Conservation (phyloP, 805 yeast genomes). For the Yarrowia sp. region DNA sequence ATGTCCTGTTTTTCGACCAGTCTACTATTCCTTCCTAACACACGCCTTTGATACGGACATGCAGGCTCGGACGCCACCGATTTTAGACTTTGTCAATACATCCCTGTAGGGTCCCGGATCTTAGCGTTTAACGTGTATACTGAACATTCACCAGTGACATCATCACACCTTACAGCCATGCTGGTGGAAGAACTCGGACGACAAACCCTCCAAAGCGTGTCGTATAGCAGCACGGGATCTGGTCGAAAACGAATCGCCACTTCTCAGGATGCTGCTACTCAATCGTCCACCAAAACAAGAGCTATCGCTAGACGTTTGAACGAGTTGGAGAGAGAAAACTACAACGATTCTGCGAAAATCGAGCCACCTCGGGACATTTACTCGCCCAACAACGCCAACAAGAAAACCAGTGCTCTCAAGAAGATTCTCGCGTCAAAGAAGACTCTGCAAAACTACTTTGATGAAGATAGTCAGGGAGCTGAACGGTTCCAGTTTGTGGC, state of each 20-base stretch:
- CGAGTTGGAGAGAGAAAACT: conserved; percentile 42
- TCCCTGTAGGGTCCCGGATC: background rate
- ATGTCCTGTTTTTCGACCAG: background rate
- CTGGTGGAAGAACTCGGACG: conserved; percentile 21
- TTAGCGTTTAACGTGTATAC: background rate
- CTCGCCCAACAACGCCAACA: conserved; percentile 22
- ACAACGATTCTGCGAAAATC: conserved; percentile 39
- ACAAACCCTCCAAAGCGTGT: conserved; percentile 12
- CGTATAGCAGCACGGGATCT: conserved; percentile 8
- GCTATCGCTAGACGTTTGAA: conserved; percentile 33
- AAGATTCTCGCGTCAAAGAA: conserved; percentile 43
- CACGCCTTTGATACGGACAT: background rate
- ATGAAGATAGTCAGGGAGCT: conserved; percentile 42
- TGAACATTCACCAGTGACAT: too few relatives aligned
- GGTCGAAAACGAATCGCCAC: conserved; percentile 21
- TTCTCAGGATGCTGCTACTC: conserved; percentile 7
- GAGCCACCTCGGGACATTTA: conserved; percentile 36
- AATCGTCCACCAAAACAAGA: conserved; percentile 29
- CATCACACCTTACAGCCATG: background rate
- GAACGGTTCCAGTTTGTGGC: conserved; percentile 37
- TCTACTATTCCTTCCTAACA: background rate
- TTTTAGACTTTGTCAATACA: background rate
- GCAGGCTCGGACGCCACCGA: background rate
- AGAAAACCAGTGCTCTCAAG: conserved; percentile 31
- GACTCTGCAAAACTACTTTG: conserved; percentile 42